Evolutionary conservation across 1,284 basidiomycete species (phyloP).

Genomic region (Apiotrichum mycotoxinovorans): DNA sequence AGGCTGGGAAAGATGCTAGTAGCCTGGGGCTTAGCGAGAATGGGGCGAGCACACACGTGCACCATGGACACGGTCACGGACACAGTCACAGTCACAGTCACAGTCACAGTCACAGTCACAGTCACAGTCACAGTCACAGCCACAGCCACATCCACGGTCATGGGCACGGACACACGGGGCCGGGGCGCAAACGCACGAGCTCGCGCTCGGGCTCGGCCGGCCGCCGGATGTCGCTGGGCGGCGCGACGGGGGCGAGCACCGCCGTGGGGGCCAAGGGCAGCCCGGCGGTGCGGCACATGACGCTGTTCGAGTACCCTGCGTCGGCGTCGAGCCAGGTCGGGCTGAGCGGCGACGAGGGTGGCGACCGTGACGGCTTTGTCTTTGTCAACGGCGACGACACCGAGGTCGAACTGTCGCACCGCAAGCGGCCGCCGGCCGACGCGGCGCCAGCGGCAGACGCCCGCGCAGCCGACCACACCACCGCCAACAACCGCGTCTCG

Average conservation of each 20-base stretch:
- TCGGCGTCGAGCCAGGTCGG: constrained; percentile 32
- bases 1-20: no score
- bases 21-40: no score
- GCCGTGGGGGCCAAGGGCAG: background rate
- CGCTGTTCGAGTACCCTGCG: constrained; percentile 18
- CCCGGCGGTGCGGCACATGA: background rate
- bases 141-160: background rate
- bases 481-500: constrained; percentile 1
- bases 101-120: background rate
- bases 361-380: constrained; percentile 27
- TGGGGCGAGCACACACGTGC: background rate
- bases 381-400: constrained; percentile 10
- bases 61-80: background rate
- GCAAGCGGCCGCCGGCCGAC: background rate
- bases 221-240: background rate
- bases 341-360: constrained; percentile 24
- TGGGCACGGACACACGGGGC: background rate
- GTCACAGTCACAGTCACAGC: background rate
- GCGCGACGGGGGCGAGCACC: background rate
- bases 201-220: background rate
- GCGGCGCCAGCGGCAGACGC: background rate
- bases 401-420: constrained; percentile 18
- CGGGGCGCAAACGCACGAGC: background rate
- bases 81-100: background rate
- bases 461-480: no score